A percentile compares a stretch with the other conserved stretches of the same genome.
Evolutionary conservation across 768 basidiomycete species (phyloP).

Genomic region (Tephrocybe sp.): DNA sequence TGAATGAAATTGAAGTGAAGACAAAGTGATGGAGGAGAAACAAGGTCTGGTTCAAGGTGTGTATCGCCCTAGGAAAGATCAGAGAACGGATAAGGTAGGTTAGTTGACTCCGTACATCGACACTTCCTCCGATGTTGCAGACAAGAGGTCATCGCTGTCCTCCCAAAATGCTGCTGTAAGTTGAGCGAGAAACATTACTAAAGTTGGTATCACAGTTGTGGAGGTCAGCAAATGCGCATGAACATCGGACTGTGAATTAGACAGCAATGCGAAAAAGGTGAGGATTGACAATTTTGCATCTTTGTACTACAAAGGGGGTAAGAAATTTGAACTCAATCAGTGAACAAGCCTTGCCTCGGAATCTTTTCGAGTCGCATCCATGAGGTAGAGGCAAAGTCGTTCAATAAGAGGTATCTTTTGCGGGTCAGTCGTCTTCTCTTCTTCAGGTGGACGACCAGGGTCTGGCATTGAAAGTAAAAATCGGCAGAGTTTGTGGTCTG

Average conservation of each 20-base stretch:
- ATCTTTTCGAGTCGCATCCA: slow-evolving; percentile 36
- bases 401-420: slow-evolving; percentile 42
- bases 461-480: slow-evolving; percentile 39
- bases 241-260: slow-evolving; percentile 36
- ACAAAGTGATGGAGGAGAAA: slow-evolving; percentile 65
- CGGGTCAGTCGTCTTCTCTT: slow-evolving; percentile 21
- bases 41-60: slow-evolving; percentile 48
- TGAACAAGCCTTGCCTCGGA: slow-evolving; percentile 33
- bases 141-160: slow-evolving; percentile 44
- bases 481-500: slow-evolving; percentile 42
- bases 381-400: slow-evolving; percentile 44
- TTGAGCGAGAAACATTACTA: slow-evolving; percentile 53
- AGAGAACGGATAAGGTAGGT: not conserved
- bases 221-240: slow-evolving; percentile 41
- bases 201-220: slow-evolving; percentile 57
- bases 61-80: slow-evolving; percentile 40
- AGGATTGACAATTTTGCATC: slow-evolving; percentile 34
- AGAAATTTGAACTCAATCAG: not conserved
- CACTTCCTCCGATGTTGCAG: slow-evolving; percentile 28
- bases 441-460: slow-evolving; percentile 14
- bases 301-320: slow-evolving; percentile 12
- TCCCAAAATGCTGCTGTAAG: slow-evolving; percentile 65
- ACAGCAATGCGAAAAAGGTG: slow-evolving; percentile 39
- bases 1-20: slow-evolving; percentile 40
- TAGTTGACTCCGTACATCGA: slow-evolving; percentile 29